phyloP scores from a whole-genome alignment of 2,329 filamentous ascomycete genomes.

The Neophaeococcomyces mojaviensis region DNA sequence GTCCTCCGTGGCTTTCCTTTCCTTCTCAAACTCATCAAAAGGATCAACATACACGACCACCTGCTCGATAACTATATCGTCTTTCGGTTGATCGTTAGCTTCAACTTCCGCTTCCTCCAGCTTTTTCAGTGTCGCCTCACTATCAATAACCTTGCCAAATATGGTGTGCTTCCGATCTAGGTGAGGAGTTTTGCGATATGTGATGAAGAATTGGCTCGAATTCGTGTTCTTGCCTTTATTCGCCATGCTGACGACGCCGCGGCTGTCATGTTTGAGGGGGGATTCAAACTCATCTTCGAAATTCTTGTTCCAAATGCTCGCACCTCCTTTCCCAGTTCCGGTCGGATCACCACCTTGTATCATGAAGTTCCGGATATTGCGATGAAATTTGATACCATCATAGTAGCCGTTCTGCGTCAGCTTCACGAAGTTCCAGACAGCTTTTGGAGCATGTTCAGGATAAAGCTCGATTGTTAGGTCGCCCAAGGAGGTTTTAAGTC shows the following conservation, averaged over 20 bases:
- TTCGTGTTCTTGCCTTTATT: constrained; percentile 99
- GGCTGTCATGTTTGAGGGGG: constrained; percentile 69
- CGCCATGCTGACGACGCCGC: constrained; percentile 85
- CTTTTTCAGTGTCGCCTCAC: constrained; percentile 60
- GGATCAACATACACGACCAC: constrained; percentile 86
- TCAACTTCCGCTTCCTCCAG: constrained; percentile 74
- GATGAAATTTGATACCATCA: constrained; percentile 71
- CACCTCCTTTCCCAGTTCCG: constrained; percentile 82
- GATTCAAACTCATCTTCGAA: constrained; percentile 93
- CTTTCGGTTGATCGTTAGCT: constrained; percentile 64
- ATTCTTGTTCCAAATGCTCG: constrained; percentile 87
- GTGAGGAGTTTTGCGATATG: constrained; percentile 75
- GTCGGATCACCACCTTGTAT: constrained; percentile 93
- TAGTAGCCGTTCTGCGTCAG: constrained; percentile 88
- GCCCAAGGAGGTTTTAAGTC: constrained; percentile 79
- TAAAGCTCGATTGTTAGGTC: constrained; percentile 82
- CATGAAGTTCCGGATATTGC: constrained; percentile 96
- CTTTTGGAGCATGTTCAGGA: constrained; percentile 81
- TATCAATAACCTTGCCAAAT: constrained; percentile 78
- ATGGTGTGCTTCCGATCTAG: constrained; percentile 96
- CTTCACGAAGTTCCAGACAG: constrained; percentile 94
- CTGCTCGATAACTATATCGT: constrained; percentile 73
- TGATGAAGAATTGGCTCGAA: constrained; percentile 90
- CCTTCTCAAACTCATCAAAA: constrained; percentile 83
- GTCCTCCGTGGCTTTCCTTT: constrained; percentile 59